Conservation (phyloP, 1,139 yeast genomes). For the Candida buenavistaensis region DNA sequence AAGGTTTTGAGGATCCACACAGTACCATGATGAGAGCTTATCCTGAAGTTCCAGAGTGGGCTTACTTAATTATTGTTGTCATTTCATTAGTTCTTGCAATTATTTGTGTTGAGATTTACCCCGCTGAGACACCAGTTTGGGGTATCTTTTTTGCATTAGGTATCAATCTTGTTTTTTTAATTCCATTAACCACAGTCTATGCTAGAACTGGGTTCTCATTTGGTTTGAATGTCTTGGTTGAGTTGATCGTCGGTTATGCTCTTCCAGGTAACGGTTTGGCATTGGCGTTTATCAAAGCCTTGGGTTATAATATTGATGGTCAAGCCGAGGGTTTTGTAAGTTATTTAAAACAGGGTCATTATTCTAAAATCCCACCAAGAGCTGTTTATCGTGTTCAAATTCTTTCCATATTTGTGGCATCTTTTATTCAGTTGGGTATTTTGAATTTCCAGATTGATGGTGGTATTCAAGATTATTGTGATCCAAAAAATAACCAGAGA, state of each 20-base stretch:
- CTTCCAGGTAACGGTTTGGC: slow-evolving; percentile 65
- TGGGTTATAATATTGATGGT: slow-evolving; percentile 58
- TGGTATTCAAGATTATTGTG: slow-evolving; percentile 29
- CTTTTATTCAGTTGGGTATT: slow-evolving; percentile 52
- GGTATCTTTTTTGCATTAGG: slow-evolving; percentile 55
- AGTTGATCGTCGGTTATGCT: slow-evolving; percentile 62
- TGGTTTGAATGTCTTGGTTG: slow-evolving; percentile 60
- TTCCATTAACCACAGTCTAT: slow-evolving; percentile 49
- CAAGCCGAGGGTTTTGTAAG: slow-evolving; percentile 61
- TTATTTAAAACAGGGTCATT: slow-evolving; percentile 62
- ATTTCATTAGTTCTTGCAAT: slow-evolving; percentile 49
- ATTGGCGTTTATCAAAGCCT: slow-evolving; percentile 56
- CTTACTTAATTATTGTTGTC: slow-evolving; percentile 47
- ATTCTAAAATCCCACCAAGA: slow-evolving; percentile 57
- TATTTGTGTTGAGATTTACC: slow-evolving; percentile 42
- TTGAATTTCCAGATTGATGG: slow-evolving; percentile 47
- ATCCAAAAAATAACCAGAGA: slow-evolving; percentile 32
- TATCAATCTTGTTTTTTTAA: slow-evolving; percentile 51
- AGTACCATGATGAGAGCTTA: slow-evolving; percentile 54
- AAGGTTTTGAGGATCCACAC: slow-evolving; percentile 48
- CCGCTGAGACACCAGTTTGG: slow-evolving; percentile 55
- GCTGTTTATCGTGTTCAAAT: slow-evolving; percentile 59
- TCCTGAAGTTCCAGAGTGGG: slow-evolving; percentile 64
- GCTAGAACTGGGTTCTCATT: slow-evolving; percentile 54
- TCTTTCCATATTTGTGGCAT: slow-evolving; percentile 37